Evolutionary conservation across 73 alveolate species (phyloP).

Genomic region (Tetrahymena malaccensis): DNA sequence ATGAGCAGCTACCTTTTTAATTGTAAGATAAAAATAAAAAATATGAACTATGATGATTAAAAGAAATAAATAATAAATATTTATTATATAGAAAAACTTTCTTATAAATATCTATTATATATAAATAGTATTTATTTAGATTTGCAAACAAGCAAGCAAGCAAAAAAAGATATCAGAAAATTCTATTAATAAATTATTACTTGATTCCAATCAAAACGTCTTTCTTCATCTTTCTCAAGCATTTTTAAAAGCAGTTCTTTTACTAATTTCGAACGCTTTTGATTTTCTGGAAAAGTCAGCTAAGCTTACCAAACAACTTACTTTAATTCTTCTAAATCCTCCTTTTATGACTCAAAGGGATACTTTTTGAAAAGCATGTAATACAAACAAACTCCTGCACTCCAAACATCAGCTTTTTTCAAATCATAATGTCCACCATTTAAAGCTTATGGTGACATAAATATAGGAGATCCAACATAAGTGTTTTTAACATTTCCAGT

Average conservation of each 20-base stretch:
- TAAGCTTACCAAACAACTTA: background rate
- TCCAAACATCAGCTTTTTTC: constrained; percentile 34
- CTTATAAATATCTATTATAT: too few species aligned
- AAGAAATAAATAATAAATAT: too few species aligned
- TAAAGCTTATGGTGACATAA: constrained; percentile 38
- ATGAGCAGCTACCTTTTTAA: background rate
- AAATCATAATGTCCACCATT: constrained; percentile 17
- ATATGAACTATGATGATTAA: too few species aligned
- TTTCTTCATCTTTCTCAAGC: background rate
- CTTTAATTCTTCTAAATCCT: background rate
- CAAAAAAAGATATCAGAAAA: background rate
- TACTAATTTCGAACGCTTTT: background rate
- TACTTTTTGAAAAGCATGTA: constrained; percentile 15
- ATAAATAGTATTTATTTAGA: too few species aligned
- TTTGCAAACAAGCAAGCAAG: too few species aligned
- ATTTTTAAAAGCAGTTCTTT: background rate
- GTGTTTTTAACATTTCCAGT: constrained; percentile 18
- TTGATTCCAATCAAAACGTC: background rate
- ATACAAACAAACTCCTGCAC: constrained; percentile 25
- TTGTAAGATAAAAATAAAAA: too few species aligned
- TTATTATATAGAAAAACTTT: too few species aligned
- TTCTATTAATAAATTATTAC: background rate
- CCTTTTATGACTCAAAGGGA: constrained; percentile 2
- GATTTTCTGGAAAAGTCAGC: background rate
- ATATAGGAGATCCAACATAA: constrained; percentile 34